Evolutionary conservation across 495 filamentous ascomycete genomes (phyloP).

Genomic region (Echria macrotheca): DNA sequence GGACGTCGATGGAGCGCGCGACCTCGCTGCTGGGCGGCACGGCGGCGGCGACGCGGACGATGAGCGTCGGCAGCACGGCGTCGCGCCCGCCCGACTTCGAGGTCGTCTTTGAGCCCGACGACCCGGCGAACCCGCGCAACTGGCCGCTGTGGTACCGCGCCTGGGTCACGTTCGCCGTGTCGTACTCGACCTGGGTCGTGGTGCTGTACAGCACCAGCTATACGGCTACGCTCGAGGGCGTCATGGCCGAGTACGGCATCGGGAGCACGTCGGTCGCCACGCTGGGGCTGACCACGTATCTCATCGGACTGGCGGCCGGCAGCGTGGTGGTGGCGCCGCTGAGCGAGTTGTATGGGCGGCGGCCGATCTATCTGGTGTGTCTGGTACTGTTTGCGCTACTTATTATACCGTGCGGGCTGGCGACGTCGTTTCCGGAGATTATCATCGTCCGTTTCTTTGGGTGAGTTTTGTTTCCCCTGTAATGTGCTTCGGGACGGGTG

Average conservation of each 20-base stretch:
- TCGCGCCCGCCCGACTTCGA: conserved; percentile 66
- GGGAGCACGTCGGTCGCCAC: conserved; percentile 53
- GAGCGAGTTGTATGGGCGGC: conserved; percentile 73
- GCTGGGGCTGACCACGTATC: conserved; percentile 74
- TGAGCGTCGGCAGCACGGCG: conserved; percentile 53
- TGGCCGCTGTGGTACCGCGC: conserved; percentile 67
- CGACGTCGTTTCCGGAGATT: conserved; percentile 56
- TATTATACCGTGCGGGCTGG: conserved; percentile 66
- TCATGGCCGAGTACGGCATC: conserved; percentile 62
- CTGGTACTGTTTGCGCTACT: conserved; percentile 59
- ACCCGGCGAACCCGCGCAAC: conserved; percentile 68
- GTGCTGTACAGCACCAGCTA: conserved; percentile 86
- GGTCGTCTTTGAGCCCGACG: conserved; percentile 63
- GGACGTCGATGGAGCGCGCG: conserved; percentile 6
- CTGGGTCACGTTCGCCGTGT: conserved; percentile 57
- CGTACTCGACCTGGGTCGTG: conserved; percentile 67
- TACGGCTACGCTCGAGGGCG: conserved; percentile 59
- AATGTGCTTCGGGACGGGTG: not conserved
- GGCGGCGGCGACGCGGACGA: conserved; percentile 35
- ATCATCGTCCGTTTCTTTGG: conserved; percentile 70
- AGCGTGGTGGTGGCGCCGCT: conserved; percentile 68
- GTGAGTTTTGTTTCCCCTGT: conserved; percentile 27
- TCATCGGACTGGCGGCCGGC: conserved; percentile 67
- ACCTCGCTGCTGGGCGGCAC: conserved; percentile 12
- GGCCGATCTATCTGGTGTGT: conserved; percentile 63